These are phyloP conservation scores for Mucor lusitanicus DNA, from an alignment of 371 early-diverging fungal genomes.

Conservation along the genomic window DNA sequence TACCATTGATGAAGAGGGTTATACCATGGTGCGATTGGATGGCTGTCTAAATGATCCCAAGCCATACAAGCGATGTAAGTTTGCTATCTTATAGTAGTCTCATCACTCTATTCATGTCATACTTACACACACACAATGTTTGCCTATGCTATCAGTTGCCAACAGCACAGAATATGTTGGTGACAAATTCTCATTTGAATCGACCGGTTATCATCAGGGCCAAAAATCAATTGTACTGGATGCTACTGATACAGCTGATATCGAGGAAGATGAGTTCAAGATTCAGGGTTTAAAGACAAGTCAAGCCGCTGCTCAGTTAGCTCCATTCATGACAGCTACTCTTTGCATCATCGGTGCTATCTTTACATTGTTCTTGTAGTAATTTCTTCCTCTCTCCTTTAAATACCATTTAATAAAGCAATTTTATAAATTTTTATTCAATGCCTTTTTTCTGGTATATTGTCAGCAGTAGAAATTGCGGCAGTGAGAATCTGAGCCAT, in stretches of 20 bases:
- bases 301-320: neutral
- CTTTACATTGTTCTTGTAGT: neutral
- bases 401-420: no score
- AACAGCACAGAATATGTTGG: constrained; percentile 32
- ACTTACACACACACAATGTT: no score
- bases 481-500: no score
- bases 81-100: neutral
- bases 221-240: constrained; percentile 27
- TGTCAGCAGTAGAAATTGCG: no score
- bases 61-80: constrained; percentile 55
- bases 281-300: neutral
- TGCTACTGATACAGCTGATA: neutral
- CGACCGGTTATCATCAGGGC: constrained; percentile 51
- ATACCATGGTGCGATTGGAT: constrained; percentile 62
- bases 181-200: constrained; percentile 50
- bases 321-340: neutral
- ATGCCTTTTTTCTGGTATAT: no score
- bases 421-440: no score
- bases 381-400: neutral
- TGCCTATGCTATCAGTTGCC: constrained; percentile 6
- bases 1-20: constrained; percentile 49
- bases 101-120: neutral
- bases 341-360: neutral
- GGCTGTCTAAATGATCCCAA: constrained; percentile 56
- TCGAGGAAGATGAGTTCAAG: constrained; percentile 3